A percentile compares a stretch with the other conserved stretches of the same genome.
These are phyloP conservation scores for Trichoderma sp. DNA, from an alignment of 2,329 filamentous ascomycete species.

Conservation along the genomic window DNA sequence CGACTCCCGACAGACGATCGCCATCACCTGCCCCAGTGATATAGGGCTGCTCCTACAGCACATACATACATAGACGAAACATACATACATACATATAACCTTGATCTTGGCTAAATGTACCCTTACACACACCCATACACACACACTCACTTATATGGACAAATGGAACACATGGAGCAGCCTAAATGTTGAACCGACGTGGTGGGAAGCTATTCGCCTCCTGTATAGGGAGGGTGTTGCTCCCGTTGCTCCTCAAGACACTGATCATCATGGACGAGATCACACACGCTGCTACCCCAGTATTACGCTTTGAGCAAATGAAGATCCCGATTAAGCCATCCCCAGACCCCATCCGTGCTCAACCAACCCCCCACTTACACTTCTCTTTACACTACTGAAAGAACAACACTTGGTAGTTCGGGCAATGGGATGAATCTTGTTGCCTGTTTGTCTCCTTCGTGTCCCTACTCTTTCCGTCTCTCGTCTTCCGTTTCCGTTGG, in stretches of 20 bases:
- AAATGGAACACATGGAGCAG: not conserved
- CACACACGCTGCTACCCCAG: not conserved
- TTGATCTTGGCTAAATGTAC: not conserved
- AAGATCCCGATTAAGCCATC: not conserved
- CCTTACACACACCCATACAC: not conserved
- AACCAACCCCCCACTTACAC: not conserved
- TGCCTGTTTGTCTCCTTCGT: not conserved
- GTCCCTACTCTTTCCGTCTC: not conserved
- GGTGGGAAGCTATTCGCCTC: constrained; percentile 6
- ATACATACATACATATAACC: not conserved
- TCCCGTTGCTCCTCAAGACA: not conserved
- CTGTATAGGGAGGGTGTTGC: not conserved
- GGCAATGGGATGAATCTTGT: not conserved
- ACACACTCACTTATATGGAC: not conserved
- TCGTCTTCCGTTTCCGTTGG: not conserved
- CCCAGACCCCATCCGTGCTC: not conserved
- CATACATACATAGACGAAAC: not conserved
- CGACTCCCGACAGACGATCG: constrained; percentile 1
- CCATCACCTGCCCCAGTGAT: constrained; percentile 1
- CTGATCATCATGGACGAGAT: not conserved
- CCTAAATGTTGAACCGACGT: not conserved
- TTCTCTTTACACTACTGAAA: not conserved
- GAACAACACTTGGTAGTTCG: not conserved
- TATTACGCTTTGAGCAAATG: not conserved
- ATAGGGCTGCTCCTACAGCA: constrained; percentile 1